Evolutionary conservation across 805 yeast species (phyloP), one percentile per base, ranked within the genome.

Genomic region (Ascoidea rubescens): DNA sequence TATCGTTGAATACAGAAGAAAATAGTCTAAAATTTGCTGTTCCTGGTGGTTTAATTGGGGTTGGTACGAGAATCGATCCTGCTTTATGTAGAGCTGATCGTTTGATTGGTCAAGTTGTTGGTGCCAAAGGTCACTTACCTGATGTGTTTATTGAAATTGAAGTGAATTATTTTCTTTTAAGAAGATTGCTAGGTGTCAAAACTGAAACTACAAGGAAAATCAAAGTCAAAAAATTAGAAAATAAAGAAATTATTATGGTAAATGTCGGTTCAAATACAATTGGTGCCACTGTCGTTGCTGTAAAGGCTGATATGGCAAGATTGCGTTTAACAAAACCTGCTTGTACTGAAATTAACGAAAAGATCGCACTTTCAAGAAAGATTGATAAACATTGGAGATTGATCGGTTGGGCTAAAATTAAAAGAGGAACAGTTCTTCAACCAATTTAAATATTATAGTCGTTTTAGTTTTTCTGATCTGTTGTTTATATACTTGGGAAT

Each of bases 21-120:
- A 95, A 93, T 64, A 96, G 90, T 68, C 80, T 93, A 70, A 93
- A 93, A 69, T 93, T 91, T 64, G 99, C 99, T 54, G 99, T 93
- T 63, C 99, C 99, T 48, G 99, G 99, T 82, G 99, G 99, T 58
- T 79, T 93, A 67, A 95, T 93, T 63, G 99, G 99, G 80, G 97
- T 93, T 54, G 99, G 99, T 74, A 93, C 99, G 50, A 88, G 87
- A 71, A 95, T 93, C 59, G 99, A 93, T 71, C 99, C 99, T 53
- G 93, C 99, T 1, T 74, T 93, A 64, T 93, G 99, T 77, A 87
- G 99, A 75, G 99, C 98, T 56, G 99, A 93, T 73, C 87, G 99
- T 74, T 78, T 93, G 64, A 97, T 95, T 53, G 99, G 99, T 62
- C 99, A 93, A 74, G 99, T 93, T 56, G 95, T 95, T 55, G 99